Evolutionary conservation across 2,329 filamentous ascomycete species (phyloP).

Genomic region (Aspergillus floridensis): DNA sequence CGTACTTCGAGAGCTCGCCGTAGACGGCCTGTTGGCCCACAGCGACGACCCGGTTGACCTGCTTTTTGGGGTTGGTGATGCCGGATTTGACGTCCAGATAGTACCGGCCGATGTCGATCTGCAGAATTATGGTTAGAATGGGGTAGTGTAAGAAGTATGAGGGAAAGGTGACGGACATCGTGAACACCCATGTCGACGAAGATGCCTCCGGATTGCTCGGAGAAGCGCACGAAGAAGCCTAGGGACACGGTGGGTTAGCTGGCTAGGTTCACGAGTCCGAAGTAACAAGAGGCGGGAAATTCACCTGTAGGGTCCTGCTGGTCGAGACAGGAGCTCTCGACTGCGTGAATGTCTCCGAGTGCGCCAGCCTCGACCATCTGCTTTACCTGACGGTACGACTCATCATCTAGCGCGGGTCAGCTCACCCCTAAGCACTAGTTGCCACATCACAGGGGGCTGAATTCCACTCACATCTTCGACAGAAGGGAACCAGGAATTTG

Average conservation of each 20-base stretch:
- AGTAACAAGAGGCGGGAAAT: too few relatives aligned
- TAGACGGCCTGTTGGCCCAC: constrained; percentile 9
- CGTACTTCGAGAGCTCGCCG: constrained; percentile 5
- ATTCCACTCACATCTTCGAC: constrained; percentile 3
- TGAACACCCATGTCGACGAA: constrained; percentile 36
- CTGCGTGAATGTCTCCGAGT: constrained; percentile 7
- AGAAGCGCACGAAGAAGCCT: constrained; percentile 36
- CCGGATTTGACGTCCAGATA: constrained; percentile 6
- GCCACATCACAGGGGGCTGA: background rate
- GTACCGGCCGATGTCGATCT: constrained; percentile 10
- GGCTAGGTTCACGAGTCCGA: too few relatives aligned
- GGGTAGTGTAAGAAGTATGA: too few relatives aligned
- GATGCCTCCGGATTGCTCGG: constrained; percentile 33
- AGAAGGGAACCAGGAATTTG: constrained; percentile 12
- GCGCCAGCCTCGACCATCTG: background rate
- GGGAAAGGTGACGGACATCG: constrained; percentile 26
- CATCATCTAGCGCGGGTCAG: constrained; percentile 3
- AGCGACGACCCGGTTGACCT: constrained; percentile 11
- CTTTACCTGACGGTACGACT: constrained; percentile 8
- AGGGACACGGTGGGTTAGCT: background rate
- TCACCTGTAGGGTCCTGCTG: constrained; percentile 8
- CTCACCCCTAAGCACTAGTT: background rate
- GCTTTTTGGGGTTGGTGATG: constrained; percentile 9
- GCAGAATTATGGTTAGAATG: background rate
- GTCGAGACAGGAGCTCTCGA: constrained; percentile 9